Percentiles rank a stretch among this genome's conserved stretches.
Conservation (phyloP, 2,329 filamentous ascomycete species). For the Aschersonia sp. region DNA sequence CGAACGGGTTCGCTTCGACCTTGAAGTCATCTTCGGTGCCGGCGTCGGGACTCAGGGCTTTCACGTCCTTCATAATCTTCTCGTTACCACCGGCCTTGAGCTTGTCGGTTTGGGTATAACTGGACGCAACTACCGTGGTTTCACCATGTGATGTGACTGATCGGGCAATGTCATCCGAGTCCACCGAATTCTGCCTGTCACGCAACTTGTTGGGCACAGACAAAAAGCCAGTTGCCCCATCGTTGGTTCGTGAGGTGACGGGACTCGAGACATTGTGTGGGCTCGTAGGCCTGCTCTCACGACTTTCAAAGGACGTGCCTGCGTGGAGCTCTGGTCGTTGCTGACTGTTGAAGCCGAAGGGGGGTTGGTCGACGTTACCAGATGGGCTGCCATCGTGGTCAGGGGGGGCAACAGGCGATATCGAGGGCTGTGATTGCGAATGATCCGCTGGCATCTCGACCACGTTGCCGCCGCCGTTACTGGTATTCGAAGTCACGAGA, state of each 20-base stretch:
- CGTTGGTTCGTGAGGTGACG: slow-evolving; percentile 28
- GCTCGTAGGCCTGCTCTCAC: slow-evolving; percentile 52
- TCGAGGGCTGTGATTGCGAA: slow-evolving; percentile 5
- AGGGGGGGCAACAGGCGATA: slow-evolving; percentile 16
- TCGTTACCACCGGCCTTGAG: slow-evolving; percentile 27
- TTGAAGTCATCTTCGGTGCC: slow-evolving; percentile 64
- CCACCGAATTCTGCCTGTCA: slow-evolving; percentile 54
- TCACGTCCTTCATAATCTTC: slow-evolving; percentile 46
- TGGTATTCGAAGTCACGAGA: slow-evolving; percentile 14
- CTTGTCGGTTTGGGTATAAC: slow-evolving; percentile 28
- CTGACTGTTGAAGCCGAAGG: slow-evolving; percentile 11
- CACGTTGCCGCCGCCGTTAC: slow-evolving; percentile 10
- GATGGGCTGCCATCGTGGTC: slow-evolving; percentile 26
- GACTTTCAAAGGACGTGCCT: slow-evolving; percentile 49
- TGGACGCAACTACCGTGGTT: slow-evolving; percentile 39
- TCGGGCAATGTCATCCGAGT: slow-evolving; percentile 47
- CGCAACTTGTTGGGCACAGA: slow-evolving; percentile 45
- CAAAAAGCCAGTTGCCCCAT: slow-evolving; percentile 40
- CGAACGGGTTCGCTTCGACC: slow-evolving; percentile 69
- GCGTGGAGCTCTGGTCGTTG: slow-evolving; percentile 29
- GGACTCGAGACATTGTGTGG: slow-evolving; percentile 57
- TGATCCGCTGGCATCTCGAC: slow-evolving; percentile 14
- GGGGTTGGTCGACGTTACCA: slow-evolving; percentile 17
- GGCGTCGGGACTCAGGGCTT: slow-evolving; percentile 60
- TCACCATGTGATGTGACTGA: slow-evolving; percentile 47